Conservation (phyloP, 768 basidiomycete genomes). For the Pleurotus djamor region DNA sequence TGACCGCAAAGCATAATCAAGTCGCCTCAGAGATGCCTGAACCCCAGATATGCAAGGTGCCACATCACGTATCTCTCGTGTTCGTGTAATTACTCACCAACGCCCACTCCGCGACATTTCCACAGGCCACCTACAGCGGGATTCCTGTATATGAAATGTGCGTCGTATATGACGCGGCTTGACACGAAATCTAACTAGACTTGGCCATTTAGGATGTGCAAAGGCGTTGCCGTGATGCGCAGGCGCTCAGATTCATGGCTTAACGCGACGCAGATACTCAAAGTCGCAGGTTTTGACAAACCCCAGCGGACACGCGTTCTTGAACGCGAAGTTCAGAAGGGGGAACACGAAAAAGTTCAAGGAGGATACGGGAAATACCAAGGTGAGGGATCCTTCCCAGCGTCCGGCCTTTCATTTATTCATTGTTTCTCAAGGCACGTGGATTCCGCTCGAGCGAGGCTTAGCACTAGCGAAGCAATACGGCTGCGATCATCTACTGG, state of each 20-base stretch:
- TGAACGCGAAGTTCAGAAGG: constrained; percentile 98
- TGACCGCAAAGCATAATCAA: background rate
- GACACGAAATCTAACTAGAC: constrained; percentile 29
- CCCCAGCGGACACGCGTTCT: constrained; percentile 96
- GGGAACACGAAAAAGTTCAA: constrained; percentile 98
- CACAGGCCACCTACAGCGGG: constrained; percentile 87
- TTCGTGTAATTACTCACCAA: constrained; percentile 16
- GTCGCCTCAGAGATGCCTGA: constrained; percentile 58
- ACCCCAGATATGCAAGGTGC: constrained; percentile 83
- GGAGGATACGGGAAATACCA: constrained; percentile 99
- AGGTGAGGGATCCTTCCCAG: constrained; percentile 49
- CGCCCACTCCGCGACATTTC: constrained; percentile 11
- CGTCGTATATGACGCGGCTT: constrained; percentile 36
- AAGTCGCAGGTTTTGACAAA: constrained; percentile 99
- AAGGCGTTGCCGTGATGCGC: constrained; percentile 97
- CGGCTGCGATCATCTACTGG: constrained; percentile 82
- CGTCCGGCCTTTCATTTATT: constrained; percentile 12
- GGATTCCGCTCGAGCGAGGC: constrained; percentile 96
- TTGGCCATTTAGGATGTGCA: constrained; percentile 78
- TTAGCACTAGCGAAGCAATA: constrained; percentile 87
- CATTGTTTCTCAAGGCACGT: constrained; percentile 67
- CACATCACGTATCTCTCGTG: constrained; percentile 6
- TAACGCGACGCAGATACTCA: constrained; percentile 98
- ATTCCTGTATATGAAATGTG: constrained; percentile 93
- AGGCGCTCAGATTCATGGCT: constrained; percentile 95